Base-by-base conservation (phyloP, 345 rosid genomes). In the Erysimum cheiranthoides region DNA sequence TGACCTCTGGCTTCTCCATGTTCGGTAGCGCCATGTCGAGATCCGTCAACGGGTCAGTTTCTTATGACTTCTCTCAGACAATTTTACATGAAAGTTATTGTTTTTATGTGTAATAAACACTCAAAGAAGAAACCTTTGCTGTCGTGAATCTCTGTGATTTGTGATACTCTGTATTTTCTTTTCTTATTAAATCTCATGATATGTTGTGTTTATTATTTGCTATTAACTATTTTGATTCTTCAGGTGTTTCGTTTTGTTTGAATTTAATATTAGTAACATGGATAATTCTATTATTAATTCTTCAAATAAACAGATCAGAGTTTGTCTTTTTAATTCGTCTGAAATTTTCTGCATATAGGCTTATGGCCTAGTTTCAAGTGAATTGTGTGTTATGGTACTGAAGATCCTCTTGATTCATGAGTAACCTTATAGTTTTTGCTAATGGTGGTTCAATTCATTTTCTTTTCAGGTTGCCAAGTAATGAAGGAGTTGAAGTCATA, bases 401-500 rank as follows among this genome's bases (percentile, higher is more conserved):
- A 28, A 45, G 63, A 25, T 42, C 21, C 36, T 68, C 50, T 21
- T 53, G 49, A 8, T 65, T 34, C 25, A 40, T 43, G 54, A 42
- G 30, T 7, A 54, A 1, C 32, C 18, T 32, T 40, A 8, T 61
- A 12, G 8, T 3, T 58, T 42, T 39, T 58, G 63, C 38, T 69
- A 21, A 75, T 62, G 59, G 64, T 0, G 42, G 49, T 51, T 49
- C 0, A 0, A 34, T 62, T 21, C 54, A 25, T 40, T 21, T 17
- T 52, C 39, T 36, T 27, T 71, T 32, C 83, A 93, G 93, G 36
- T 39, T 87, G 49, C 75, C 83, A 52, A 85, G 86, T 61, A 83
- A 93, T 73, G 98, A 91, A 86, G 97, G 90, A 10, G 74, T 93
- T 68, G 98, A 93, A 83, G 97, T 93, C 38, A 83, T 93, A 42